These are phyloP conservation scores for Penicillium taxi DNA, from an alignment of 495 filamentous ascomycete genomes.

Conservation along the genomic window DNA sequence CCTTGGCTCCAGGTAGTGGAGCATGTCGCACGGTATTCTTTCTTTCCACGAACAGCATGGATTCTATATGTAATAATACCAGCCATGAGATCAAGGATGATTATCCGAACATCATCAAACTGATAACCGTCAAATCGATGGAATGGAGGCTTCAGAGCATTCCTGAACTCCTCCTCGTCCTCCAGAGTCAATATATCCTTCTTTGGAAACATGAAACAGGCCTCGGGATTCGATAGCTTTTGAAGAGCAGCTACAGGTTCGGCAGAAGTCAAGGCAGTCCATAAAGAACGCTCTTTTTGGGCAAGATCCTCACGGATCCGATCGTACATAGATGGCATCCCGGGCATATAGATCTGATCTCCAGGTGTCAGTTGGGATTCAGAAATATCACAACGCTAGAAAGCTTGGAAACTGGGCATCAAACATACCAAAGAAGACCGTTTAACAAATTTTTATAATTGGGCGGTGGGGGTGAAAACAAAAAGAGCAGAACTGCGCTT, in stretches of 20 bases:
- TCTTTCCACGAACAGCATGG: slow-evolving; percentile 20
- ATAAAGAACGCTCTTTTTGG: slow-evolving; percentile 33
- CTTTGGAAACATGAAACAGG: slow-evolving; percentile 34
- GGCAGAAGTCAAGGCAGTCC: slow-evolving; percentile 39
- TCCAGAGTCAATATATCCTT: slow-evolving; percentile 29
- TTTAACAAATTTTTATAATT: no score
- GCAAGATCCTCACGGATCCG: slow-evolving; percentile 37
- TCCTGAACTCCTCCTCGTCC: slow-evolving; percentile 17
- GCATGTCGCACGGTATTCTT: slow-evolving; percentile 25
- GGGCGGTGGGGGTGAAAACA: no score
- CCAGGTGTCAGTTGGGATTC: no score
- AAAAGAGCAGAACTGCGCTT: no score
- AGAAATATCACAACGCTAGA: no score
- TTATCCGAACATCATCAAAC: slow-evolving; percentile 30
- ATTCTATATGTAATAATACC: slow-evolving; percentile 34
- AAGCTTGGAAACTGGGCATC: no score
- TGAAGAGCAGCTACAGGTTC: slow-evolving; percentile 34
- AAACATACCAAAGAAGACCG: no score
- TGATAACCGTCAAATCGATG: slow-evolving; percentile 38
- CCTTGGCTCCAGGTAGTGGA: slow-evolving; percentile 40
- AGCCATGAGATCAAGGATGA: slow-evolving; percentile 42
- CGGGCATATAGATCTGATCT: no score
- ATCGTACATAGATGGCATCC: slow-evolving; percentile 39
- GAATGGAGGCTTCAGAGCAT: slow-evolving; percentile 30
- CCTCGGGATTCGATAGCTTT: slow-evolving; percentile 30